Base-by-base conservation (phyloP, 2,329 filamentous ascomycete species). In the Calonectria ilicicola region DNA sequence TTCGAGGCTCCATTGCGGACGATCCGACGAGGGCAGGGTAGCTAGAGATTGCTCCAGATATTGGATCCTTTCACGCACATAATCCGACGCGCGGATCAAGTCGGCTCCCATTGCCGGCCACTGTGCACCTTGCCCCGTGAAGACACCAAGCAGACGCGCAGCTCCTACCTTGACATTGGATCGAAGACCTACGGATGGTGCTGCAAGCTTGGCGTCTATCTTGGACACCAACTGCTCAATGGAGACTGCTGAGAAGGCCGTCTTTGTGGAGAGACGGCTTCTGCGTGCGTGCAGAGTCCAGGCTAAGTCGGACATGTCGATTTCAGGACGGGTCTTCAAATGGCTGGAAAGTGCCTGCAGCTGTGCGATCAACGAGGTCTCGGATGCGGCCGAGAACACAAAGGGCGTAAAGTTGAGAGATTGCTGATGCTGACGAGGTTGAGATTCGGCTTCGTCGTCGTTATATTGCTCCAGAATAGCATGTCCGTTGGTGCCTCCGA, bases 401-500 rank as follows among this genome's bases (percentile, higher is more conserved):
- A 74, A 67, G 3, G 71, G 71, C n/a, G n/a, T n/a, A n/a, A n/a
- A n/a, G n/a, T n/a, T n/a, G n/a, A n/a, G n/a, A n/a, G n/a, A n/a
- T n/a, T n/a, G n/a, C n/a, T n/a, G n/a, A n/a, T n/a, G n/a, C n/a
- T n/a, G n/a, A n/a, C n/a, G n/a, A n/a, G n/a, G n/a, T n/a, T n/a
- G n/a, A n/a, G n/a, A n/a, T n/a, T n/a, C n/a, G n/a, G 64, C 17
- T 21, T 38, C 53, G 9, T 44, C 32, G 10, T 32, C 42, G n/a
- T 32, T 12, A 53, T 75, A 74, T n/a, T 60, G 46, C 71, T 83
- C 83, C 6, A 86, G 73, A 14, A 88, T 84, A 0, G 82, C 81
- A 68, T 87, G 86, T 2, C 83, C 84, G 71, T 87, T 87, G 21
- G 85, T 84, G 23, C 83, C 85, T 17, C 84, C 86, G 56, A 85